These are phyloP conservation scores for Melaleuca quinquenervia DNA, from an alignment of 345 rosid genomes.

Conservation along the genomic window DNA sequence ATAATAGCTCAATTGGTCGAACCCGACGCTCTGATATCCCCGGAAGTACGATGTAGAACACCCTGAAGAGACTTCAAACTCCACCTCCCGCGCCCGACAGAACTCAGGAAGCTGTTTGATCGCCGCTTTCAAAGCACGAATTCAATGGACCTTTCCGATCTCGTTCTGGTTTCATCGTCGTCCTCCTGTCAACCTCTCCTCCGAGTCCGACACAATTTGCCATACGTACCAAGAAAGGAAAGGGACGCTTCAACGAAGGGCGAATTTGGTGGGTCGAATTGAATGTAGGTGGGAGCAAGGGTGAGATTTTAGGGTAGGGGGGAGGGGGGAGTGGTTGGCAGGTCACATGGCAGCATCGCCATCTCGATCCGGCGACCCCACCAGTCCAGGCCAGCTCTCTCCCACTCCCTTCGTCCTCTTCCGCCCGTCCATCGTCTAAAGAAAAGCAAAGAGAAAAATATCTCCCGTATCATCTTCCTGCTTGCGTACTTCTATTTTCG, in stretches of 20 bases:
- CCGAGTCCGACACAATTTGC: not conserved
- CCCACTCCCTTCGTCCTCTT: not conserved
- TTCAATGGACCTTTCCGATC: not conserved
- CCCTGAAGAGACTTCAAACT: not conserved
- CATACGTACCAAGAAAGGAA: not conserved
- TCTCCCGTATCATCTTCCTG: not conserved
- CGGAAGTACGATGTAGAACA: not conserved
- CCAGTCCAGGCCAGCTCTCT: not conserved
- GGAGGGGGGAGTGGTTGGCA: not conserved
- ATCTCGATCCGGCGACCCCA: not conserved
- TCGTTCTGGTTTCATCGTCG: not conserved
- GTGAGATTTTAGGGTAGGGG: not conserved
- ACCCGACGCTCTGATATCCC: not conserved
- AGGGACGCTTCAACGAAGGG: not conserved
- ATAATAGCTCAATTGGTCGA: not conserved
- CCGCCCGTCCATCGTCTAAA: not conserved
- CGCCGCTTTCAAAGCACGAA: not conserved
- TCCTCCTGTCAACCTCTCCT: not conserved
- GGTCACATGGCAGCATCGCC: slow-evolving; percentile 2
- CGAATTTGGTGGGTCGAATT: not conserved
- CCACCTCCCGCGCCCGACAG: rapidly evolving
- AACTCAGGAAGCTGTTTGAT: not conserved
- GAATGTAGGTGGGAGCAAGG: not conserved
- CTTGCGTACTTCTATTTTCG: not conserved
- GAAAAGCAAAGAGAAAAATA: not conserved